Evolutionary conservation across 306 rosid species (phyloP).

Genomic region (Castanea crenata): DNA sequence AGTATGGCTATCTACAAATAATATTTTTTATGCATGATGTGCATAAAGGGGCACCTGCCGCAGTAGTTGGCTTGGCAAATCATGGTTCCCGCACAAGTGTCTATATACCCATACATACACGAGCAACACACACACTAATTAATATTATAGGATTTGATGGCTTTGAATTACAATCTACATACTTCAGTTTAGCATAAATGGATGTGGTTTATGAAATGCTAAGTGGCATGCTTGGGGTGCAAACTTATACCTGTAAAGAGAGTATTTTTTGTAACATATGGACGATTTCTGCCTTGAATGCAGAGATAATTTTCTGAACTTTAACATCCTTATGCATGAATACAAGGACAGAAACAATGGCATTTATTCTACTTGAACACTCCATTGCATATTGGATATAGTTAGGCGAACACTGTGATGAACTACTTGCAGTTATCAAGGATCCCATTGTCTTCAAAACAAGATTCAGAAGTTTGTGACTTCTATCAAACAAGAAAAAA

Average conservation of each 20-base stretch:
- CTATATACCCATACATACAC: not conserved
- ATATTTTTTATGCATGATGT: not conserved
- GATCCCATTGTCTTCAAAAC: slow-evolving; percentile 56
- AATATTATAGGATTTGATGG: not conserved
- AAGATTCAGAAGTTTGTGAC: slow-evolving; percentile 55
- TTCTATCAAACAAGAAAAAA: slow-evolving; percentile 60
- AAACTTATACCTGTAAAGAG: slow-evolving; percentile 48
- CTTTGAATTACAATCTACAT: not conserved
- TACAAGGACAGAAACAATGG: slow-evolving; percentile 42
- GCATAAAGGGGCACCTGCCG: not conserved
- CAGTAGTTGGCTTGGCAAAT: not conserved
- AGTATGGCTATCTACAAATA: not conserved
- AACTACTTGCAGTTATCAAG: slow-evolving; percentile 33
- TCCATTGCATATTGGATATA: slow-evolving; percentile 22
- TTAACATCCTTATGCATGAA: slow-evolving; percentile 51
- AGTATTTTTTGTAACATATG: slow-evolving; percentile 34
- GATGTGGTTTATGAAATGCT: not conserved
- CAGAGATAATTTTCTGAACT: slow-evolving; percentile 38
- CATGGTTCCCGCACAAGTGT: not conserved
- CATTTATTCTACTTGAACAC: slow-evolving; percentile 32
- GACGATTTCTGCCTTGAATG: slow-evolving; percentile 46
- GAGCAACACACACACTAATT: not conserved
- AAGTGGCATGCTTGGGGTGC: slow-evolving; percentile 18
- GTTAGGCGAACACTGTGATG: slow-evolving; percentile 16
- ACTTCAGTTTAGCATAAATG: not conserved